A percentile compares a stretch with the other conserved stretches of the same genome.
phyloP scores from a whole-genome alignment of 192 early-diverging fungal species.

The Paraglomus occultum region DNA sequence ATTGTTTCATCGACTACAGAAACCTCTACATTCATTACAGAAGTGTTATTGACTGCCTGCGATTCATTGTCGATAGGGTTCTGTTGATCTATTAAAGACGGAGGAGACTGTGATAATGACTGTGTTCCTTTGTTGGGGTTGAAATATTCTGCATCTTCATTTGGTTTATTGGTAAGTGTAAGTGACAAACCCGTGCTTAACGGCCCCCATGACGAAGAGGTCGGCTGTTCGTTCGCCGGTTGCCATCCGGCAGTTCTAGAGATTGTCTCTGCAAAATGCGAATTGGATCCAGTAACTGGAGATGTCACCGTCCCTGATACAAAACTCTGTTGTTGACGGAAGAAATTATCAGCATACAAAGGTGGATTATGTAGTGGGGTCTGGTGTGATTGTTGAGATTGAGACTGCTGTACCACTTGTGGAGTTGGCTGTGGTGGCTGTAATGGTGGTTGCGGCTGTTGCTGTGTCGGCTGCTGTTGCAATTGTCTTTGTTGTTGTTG shows the following conservation, averaged over 20 bases:
- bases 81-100: too few relatives aligned
- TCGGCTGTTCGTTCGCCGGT: too few relatives aligned
- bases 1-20: conserved; percentile 2
- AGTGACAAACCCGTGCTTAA: too few relatives aligned
- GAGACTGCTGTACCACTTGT: not conserved
- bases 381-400: too few relatives aligned
- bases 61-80: not conserved
- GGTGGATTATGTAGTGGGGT: too few relatives aligned
- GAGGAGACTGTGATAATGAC: too few relatives aligned
- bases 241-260: not conserved
- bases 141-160: too few relatives aligned
- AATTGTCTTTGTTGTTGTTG: conserved; percentile 34
- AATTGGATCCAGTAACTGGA: not conserved
- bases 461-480: conserved; percentile 31
- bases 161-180: too few relatives aligned
- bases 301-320: not conserved
- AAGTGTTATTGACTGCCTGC: conserved; percentile 13
- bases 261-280: conserved; percentile 1
- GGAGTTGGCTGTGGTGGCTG: conserved; percentile 33
- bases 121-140: too few relatives aligned
- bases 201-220: too few relatives aligned
- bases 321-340: not conserved
- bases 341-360: too few relatives aligned
- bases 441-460: conserved; percentile 30
- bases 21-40: conserved; percentile 17